Evolutionary conservation across 768 basidiomycete genomes (phyloP).

Genomic region (Trametes cinnabarina): DNA sequence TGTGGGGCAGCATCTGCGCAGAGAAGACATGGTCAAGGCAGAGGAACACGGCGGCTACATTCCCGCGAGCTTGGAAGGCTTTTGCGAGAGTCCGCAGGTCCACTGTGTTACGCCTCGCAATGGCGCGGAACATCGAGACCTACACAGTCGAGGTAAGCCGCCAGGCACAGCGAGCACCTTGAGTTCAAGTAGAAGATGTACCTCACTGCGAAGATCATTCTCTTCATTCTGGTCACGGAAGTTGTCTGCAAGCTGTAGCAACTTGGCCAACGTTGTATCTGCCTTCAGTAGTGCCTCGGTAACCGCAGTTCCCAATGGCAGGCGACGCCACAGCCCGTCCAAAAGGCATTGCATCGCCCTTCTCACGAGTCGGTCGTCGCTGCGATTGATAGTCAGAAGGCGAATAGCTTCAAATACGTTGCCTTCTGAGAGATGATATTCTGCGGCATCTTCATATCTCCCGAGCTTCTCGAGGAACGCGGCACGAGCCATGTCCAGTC

Average conservation of each 20-base stretch:
- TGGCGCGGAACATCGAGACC: slow-evolving; percentile 37
- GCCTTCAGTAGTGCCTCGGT: neutral
- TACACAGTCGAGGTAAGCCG: slow-evolving; percentile 1
- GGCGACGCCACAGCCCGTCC: slow-evolving; percentile 44
- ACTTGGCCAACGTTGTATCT: neutral
- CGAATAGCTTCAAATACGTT: slow-evolving; percentile 46
- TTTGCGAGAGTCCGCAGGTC: slow-evolving; percentile 35
- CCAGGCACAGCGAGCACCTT: neutral
- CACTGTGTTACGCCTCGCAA: slow-evolving; percentile 23
- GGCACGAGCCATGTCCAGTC: slow-evolving; percentile 49
- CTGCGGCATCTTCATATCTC: slow-evolving; percentile 48
- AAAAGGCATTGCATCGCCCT: slow-evolving; percentile 41
- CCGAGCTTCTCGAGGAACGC: slow-evolving; percentile 43
- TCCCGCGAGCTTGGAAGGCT: slow-evolving; percentile 29
- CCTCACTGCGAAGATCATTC: slow-evolving; percentile 8
- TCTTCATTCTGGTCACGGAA: neutral
- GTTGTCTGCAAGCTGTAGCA: neutral
- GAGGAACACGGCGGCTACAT: slow-evolving; percentile 37
- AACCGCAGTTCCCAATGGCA: slow-evolving; percentile 39
- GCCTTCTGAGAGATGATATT: slow-evolving; percentile 48
- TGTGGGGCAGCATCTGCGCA: slow-evolving; percentile 26
- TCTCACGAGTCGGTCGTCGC: slow-evolving; percentile 27
- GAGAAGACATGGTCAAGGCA: slow-evolving; percentile 44
- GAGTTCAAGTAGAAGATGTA: too few species aligned
- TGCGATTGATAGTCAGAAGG: slow-evolving; percentile 39